Percentiles rank a stretch among this genome's conserved stretches.
Conservation (phyloP, 139 green algal species). For the Marvania coccoides region DNA sequence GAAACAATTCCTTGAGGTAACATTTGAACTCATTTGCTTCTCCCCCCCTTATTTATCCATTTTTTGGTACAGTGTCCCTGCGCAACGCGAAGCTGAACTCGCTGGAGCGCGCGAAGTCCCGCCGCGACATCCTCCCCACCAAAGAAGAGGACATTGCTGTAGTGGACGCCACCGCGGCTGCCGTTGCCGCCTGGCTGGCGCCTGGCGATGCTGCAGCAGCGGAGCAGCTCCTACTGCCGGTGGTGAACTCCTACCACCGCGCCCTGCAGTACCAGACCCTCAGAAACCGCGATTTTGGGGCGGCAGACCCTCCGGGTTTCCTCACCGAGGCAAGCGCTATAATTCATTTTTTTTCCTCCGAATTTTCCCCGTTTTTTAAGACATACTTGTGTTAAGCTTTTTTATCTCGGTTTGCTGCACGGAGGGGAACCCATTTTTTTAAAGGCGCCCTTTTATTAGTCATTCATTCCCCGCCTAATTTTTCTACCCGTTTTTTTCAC, state of each 20-base stretch:
- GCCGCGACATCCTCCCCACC: slow-evolving; percentile 20
- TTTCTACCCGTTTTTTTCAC: no score
- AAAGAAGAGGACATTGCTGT: slow-evolving; percentile 37
- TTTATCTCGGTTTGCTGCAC: no score
- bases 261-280: slow-evolving; percentile 61
- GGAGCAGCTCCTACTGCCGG: slow-evolving; percentile 28
- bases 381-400: no score
- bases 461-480: no score
- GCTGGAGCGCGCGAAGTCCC: background rate
- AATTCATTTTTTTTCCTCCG: no score
- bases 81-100: slow-evolving; percentile 14
- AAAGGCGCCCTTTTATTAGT: no score
- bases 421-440: no score
- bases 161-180: slow-evolving; percentile 9
- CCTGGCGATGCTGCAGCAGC: background rate
- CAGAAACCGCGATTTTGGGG: slow-evolving; percentile 25
- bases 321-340: no score
- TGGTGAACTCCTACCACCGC: slow-evolving; percentile 44
- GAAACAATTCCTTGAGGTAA: no score
- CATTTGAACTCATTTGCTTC: no score
- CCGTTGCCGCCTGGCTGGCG: slow-evolving; percentile 43
- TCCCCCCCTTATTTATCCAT: no score
- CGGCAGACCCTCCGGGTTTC: slow-evolving; percentile 27
- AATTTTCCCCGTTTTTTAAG: no score
- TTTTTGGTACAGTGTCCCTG: background rate